Base-by-base conservation (phyloP, 2,329 filamentous ascomycete genomes). In the Colletotrichum sp. region DNA sequence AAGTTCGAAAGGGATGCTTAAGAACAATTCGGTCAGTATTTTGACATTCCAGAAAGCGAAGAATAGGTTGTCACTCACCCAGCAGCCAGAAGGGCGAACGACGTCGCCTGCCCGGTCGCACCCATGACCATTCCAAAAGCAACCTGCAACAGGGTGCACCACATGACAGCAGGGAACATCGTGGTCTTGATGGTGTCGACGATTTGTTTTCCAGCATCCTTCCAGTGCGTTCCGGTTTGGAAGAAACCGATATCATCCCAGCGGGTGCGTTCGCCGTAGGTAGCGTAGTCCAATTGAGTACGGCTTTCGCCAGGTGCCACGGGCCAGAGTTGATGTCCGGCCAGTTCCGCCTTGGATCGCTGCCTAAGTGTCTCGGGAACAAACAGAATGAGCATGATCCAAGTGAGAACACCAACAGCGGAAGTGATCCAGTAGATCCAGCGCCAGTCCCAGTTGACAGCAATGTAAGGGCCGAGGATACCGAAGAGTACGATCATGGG, bases 331-430 rank as follows among this genome's bases (percentile, higher is more conserved):
- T 49, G n/a, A n/a, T 66, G 63, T 39, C 63, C 63, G 63, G 64
- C 18, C 6, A 84, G 79, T 70, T 82, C 80, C 9, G 81, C 79
- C 28, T 72, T 76, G 4, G 82, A 80, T 30, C 84, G 79, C 3
- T 78, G 79, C 79, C 80, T 82, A 3, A 81, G 79, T 2, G 84
- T 85, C 78, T 85, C 84, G 7, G 84, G 84, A 7, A 85, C 76
- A 18, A 82, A 79, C 1, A 77, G 60, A 16, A 85, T 77, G 9
- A 85, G 71, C 24, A 79, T 59, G 3, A 85, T 63, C 83, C 83
- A 85, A 4, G 83, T 80, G 0, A 81, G 64, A 7, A 81, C 69
- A 5, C 81, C 82, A 4, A 80, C 64, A 8, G 77, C 79, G 1
- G 82, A 82, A 4, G 82, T 81, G 36, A 82, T 79, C 30, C 77